A percentile compares a stretch with the other conserved stretches of the same genome.
Evolutionary conservation across 345 rosid species (phyloP).

Genomic region (Chamaenerion angustifolium): DNA sequence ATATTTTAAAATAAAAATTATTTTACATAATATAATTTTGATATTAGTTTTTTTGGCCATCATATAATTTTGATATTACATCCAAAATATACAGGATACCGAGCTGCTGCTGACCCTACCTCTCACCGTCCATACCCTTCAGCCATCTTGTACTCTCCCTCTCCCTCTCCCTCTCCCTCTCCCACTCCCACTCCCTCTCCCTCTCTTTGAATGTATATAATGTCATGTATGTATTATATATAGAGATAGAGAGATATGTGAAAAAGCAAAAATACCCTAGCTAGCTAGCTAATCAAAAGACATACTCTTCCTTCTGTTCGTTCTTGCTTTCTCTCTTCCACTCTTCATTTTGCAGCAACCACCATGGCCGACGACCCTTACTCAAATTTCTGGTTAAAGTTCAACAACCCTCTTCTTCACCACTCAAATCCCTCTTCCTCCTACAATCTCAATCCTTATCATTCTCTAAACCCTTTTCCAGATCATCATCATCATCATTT

Average conservation of each 20-base stretch:
- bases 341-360: constrained; percentile 3
- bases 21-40: no score
- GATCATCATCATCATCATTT: background rate
- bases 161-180: constrained; percentile 18
- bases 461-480: no score
- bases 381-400: constrained; percentile 52
- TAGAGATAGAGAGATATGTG: no score
- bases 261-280: constrained; percentile 24
- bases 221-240: no score
- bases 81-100: no score
- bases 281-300: constrained; percentile 14
- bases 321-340: constrained; percentile 1
- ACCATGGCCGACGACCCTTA: constrained; percentile 85
- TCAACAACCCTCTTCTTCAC: constrained; percentile 25
- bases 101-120: constrained; percentile 15
- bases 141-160: constrained; percentile 33
- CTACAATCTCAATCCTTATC: constrained; percentile 1
- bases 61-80: no score
- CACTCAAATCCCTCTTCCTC: constrained; percentile 4
- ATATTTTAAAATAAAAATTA: no score
- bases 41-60: no score
- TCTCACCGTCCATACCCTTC: constrained; percentile 20
- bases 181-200: constrained; percentile 16
- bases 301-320: constrained; percentile 18
- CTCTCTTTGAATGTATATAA: constrained; percentile 10